Conservation (phyloP, 2,329 filamentous ascomycete species). For the Diaporthe capsici region DNA sequence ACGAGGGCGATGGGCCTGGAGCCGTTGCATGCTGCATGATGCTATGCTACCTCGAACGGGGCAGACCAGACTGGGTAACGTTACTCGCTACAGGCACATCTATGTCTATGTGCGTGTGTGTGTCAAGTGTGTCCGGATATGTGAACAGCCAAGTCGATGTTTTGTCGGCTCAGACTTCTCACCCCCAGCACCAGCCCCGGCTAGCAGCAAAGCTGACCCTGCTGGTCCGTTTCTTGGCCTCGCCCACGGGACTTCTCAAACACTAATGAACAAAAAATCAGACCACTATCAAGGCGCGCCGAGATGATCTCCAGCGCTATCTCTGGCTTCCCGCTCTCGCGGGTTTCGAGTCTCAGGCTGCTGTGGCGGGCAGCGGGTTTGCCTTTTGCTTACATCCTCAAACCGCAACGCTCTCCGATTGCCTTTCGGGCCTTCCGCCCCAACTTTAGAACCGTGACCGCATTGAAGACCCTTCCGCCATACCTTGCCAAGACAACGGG, state of each 20-base stretch:
- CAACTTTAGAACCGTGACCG: constrained; percentile 6
- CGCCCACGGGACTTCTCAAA: constrained; percentile 39
- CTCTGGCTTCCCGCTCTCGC: constrained; percentile 8
- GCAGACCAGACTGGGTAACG: constrained; percentile 7
- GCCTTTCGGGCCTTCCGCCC: constrained; percentile 21
- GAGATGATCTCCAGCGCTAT: constrained; percentile 29
- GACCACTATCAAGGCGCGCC: constrained; percentile 41
- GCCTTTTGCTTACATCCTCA: constrained; percentile 10
- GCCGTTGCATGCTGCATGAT: neutral
- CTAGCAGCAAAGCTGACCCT: constrained; percentile 8
- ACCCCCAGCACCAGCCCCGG: neutral
- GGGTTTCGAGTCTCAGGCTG: constrained; percentile 19
- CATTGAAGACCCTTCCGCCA: neutral
- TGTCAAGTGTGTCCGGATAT: neutral
- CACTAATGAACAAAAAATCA: constrained; percentile 45
- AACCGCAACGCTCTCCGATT: constrained; percentile 16
- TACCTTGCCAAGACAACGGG: constrained; percentile 18
- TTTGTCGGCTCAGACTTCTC: constrained; percentile 2
- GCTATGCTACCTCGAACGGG: neutral
- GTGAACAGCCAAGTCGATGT: neutral
- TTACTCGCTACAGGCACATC: neutral
- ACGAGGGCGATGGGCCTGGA: neutral
- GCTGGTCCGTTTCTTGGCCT: constrained; percentile 26
- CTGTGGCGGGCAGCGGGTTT: constrained; percentile 17
- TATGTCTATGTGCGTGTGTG: neutral